phyloP scores from a whole-genome alignment of 176 grass and related monocot genomes.

The Poa pratensis region DNA sequence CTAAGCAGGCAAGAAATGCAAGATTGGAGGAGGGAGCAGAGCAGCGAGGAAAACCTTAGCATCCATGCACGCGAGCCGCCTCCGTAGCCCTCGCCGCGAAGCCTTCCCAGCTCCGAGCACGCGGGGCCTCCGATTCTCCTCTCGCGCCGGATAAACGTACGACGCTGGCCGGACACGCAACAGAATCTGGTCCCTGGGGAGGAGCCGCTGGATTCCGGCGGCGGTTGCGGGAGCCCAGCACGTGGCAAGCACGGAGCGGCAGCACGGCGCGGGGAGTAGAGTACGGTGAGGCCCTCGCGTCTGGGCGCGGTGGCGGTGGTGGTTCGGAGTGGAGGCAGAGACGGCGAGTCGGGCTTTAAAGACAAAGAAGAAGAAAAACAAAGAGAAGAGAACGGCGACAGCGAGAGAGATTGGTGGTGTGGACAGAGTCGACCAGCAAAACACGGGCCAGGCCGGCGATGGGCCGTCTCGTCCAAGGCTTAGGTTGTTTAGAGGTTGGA shows the following conservation, averaged over 20 bases:
- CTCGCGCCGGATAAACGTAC: not conserved
- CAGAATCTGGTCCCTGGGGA: slow-evolving; percentile 8
- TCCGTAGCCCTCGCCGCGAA: not conserved
- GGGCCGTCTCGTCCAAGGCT: not conserved
- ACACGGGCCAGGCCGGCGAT: not conserved
- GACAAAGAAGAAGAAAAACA: not conserved
- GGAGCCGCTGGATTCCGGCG: not conserved
- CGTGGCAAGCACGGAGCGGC: not conserved
- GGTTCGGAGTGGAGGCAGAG: slow-evolving; percentile 15
- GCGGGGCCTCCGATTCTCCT: slow-evolving; percentile 24
- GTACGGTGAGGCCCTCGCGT: not conserved
- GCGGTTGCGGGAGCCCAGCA: not conserved
- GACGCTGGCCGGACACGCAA: not conserved
- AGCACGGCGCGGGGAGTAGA: not conserved
- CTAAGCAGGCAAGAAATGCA: slow-evolving; percentile 28
- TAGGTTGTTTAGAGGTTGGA: no score
- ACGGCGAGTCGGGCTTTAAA: slow-evolving; percentile 27
- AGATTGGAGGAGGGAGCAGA: slow-evolving; percentile 34
- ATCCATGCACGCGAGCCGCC: slow-evolving; percentile 16
- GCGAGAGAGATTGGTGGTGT: slow-evolving; percentile 31
- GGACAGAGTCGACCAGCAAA: slow-evolving; percentile 9
- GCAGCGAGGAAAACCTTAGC: slow-evolving; percentile 32
- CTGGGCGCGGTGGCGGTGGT: slow-evolving; percentile 4
- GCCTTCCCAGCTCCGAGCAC: not conserved
- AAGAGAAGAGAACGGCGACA: slow-evolving; percentile 2